phyloP scores from a whole-genome alignment of 768 basidiomycete species.

The Rhizopogon roseolus region DNA sequence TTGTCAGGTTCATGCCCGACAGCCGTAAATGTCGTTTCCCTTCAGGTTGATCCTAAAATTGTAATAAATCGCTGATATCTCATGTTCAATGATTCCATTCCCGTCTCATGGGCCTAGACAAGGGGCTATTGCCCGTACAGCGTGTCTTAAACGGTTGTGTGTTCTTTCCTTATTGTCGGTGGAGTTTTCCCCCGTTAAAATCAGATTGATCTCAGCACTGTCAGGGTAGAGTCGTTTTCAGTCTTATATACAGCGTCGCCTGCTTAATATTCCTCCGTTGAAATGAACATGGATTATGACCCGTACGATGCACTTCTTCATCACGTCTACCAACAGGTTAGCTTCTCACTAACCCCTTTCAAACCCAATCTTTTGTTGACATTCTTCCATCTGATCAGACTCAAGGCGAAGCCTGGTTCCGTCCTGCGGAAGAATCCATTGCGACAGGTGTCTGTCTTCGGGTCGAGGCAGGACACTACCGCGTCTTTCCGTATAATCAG shows the following conservation, averaged over 20 bases:
- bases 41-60: background rate
- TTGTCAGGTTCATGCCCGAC: background rate
- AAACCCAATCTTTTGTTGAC: background rate
- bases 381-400: slow-evolving; percentile 41
- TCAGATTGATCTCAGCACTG: background rate
- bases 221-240: no score
- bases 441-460: slow-evolving; percentile 75
- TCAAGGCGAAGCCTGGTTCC: slow-evolving; percentile 81
- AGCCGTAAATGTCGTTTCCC: background rate
- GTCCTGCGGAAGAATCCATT: slow-evolving; percentile 73
- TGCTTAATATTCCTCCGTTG: background rate
- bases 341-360: slow-evolving; percentile 8
- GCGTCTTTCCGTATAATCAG: slow-evolving; percentile 83
- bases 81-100: background rate
- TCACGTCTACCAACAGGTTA: slow-evolving; percentile 73
- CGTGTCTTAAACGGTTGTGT: background rate
- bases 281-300: slow-evolving; percentile 63
- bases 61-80: background rate
- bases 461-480: slow-evolving; percentile 60
- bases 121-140: background rate
- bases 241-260: slow-evolving; percentile 5
- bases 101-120: background rate
- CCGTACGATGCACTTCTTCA: slow-evolving; percentile 76
- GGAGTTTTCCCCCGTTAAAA: no score
- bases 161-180: background rate